Evolutionary conservation across 768 basidiomycete genomes (phyloP).

Genomic region (Piloderma croceum): DNA sequence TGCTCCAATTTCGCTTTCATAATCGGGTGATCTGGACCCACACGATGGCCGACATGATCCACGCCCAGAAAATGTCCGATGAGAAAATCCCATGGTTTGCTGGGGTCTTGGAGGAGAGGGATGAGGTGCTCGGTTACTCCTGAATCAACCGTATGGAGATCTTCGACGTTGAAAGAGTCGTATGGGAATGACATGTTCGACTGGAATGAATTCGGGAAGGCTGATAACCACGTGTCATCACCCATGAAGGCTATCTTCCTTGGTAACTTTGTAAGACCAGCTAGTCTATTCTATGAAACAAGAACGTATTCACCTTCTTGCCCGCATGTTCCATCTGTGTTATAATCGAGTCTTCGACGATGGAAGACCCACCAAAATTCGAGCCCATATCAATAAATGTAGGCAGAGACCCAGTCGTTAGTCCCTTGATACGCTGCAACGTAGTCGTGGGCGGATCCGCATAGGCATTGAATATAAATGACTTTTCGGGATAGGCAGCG

Average conservation of each 20-base stretch:
- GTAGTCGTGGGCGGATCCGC: conserved; percentile 95
- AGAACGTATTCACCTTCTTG: conserved; percentile 45
- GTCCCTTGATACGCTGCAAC: conserved; percentile 88
- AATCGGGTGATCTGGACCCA: conserved; percentile 81
- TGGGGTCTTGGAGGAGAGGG: conserved; percentile 56
- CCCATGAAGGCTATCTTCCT: conserved; percentile 82
- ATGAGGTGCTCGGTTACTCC: conserved; percentile 84
- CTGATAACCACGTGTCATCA: conserved; percentile 93
- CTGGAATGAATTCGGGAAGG: conserved; percentile 76
- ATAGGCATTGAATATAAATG: conserved; percentile 84
- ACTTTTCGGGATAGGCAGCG: conserved; percentile 54
- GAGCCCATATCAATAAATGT: conserved; percentile 93
- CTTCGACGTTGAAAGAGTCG: conserved; percentile 98
- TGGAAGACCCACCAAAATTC: conserved; percentile 84
- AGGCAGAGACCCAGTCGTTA: conserved; percentile 92
- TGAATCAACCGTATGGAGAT: conserved; percentile 90
- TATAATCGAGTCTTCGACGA: conserved; percentile 84
- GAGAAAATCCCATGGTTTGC: conserved; percentile 73
- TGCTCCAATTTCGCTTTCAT: conserved; percentile 85
- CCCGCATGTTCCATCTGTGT: conserved; percentile 59
- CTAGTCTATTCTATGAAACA: not conserved
- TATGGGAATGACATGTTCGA: conserved; percentile 75
- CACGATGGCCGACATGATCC: conserved; percentile 92
- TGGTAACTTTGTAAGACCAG: conserved; percentile 1
- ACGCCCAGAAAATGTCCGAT: conserved; percentile 94